Conservation (phyloP, 768 basidiomycete species). For the Mycena polygramma region DNA sequence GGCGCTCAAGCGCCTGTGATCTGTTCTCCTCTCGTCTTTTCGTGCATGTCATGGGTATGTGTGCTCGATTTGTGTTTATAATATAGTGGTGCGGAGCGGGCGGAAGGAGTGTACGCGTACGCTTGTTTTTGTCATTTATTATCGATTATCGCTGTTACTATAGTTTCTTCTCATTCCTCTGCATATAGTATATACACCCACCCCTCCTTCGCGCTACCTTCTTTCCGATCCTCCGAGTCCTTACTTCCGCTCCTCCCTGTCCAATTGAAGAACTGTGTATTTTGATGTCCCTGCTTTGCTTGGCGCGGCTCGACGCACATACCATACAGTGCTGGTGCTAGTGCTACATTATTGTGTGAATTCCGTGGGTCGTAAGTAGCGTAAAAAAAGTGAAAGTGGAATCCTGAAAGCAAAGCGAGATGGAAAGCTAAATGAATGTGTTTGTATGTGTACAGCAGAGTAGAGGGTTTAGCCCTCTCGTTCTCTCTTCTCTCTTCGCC, state of each 20-base stretch:
- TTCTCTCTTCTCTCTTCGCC: no score
- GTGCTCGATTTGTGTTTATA: constrained; percentile 20
- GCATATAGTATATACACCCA: constrained; percentile 2
- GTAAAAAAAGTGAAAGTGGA: neutral
- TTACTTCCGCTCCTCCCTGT: neutral
- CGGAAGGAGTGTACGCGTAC: constrained; percentile 18
- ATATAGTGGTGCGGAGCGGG: constrained; percentile 23
- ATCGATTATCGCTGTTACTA: neutral
- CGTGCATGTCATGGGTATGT: neutral
- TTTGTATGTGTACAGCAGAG: no score
- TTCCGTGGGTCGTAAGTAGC: constrained; percentile 7
- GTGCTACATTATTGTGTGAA: constrained; percentile 30
- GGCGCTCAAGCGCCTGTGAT: constrained; percentile 82
- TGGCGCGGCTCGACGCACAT: neutral
- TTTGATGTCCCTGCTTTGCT: neutral
- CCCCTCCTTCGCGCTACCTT: constrained; percentile 15
- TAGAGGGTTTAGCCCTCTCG: no score
- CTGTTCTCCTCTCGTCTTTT: neutral
- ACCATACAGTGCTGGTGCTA: constrained; percentile 13
- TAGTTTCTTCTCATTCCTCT: constrained; percentile 1
- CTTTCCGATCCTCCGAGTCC: neutral
- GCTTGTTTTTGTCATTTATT: constrained; percentile 20
- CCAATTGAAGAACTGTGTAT: constrained; percentile 22
- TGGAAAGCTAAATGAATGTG: constrained; percentile 31
- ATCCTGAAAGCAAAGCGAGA: neutral